Conservation (phyloP, 169 alveolate species). For the Fabrea salina region DNA sequence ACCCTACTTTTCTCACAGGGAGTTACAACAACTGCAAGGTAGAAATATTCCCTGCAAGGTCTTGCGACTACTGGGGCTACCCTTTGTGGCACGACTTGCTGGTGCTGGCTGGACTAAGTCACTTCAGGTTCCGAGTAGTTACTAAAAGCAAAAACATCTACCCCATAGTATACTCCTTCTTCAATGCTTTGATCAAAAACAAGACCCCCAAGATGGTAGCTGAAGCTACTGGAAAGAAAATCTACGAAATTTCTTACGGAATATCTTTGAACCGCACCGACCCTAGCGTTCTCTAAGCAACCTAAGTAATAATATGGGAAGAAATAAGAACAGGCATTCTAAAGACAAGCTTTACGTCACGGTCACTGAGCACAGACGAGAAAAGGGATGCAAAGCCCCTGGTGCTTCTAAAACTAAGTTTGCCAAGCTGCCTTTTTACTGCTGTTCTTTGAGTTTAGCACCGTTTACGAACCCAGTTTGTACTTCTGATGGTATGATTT, state of each 20-base stretch:
- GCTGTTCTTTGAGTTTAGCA: conserved; percentile 55
- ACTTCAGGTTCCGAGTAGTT: conserved; percentile 39
- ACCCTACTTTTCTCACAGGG: conserved; percentile 25
- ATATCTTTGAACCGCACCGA: no score
- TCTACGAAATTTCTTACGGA: conserved; percentile 29
- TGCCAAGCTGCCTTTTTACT: conserved; percentile 64
- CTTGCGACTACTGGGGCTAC: conserved; percentile 50
- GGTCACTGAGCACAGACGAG: conserved; percentile 54
- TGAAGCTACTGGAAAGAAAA: conserved; percentile 35
- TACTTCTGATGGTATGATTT: conserved; percentile 58
- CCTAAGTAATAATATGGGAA: conserved; percentile 59
- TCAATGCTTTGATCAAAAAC: conserved; percentile 34
- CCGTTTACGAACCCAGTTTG: conserved; percentile 74
- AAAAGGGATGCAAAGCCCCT: conserved; percentile 64
- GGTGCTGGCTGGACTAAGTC: conserved; percentile 43
- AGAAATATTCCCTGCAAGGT: conserved; percentile 36
- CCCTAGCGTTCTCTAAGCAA: no score
- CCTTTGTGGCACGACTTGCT: conserved; percentile 44
- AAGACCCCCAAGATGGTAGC: conserved; percentile 28
- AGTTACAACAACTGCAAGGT: conserved; percentile 40
- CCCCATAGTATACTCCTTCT: conserved; percentile 41
- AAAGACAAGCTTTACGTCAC: conserved; percentile 70
- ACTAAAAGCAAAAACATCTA: conserved; percentile 40
- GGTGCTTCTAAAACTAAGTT: not conserved
- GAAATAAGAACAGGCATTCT: conserved; percentile 66